Conservation (phyloP, 2,329 filamentous ascomycete species). For the Botrytis fragariae region DNA sequence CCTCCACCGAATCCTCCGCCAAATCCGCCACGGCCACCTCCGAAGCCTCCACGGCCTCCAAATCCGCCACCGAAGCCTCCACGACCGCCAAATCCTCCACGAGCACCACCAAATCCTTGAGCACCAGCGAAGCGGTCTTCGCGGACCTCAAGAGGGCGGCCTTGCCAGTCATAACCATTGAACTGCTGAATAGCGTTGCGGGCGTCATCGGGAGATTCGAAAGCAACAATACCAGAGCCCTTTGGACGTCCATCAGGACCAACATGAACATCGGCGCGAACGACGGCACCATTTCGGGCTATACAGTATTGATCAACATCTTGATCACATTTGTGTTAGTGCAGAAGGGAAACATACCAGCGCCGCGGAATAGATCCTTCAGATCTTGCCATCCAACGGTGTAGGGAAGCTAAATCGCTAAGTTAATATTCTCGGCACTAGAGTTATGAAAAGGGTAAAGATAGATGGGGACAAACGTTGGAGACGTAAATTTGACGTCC, state of each 20-base stretch:
- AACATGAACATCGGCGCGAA: conserved; percentile 92
- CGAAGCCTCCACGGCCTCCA: conserved; percentile 56
- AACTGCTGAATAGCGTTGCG: conserved; percentile 96
- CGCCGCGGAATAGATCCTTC: conserved; percentile 97
- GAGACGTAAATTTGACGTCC: conserved; percentile 94
- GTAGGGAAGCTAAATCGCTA: conserved; percentile 74
- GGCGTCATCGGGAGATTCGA: conserved; percentile 91
- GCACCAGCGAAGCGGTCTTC: conserved; percentile 87
- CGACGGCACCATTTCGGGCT: conserved; percentile 71
- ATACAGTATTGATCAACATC: conserved; percentile 31
- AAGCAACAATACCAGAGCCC: conserved; percentile 94
- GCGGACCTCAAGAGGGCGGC: conserved; percentile 86
- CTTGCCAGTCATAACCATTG: conserved; percentile 99
- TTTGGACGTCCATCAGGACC: conserved; percentile 91
- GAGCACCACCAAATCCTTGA: conserved; percentile 45
- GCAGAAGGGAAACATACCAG: conserved; percentile 63
- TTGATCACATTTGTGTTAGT: conserved; percentile 32
- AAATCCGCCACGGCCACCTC: conserved; percentile 58
- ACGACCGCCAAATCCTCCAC: conserved; percentile 45
- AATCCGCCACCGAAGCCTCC: conserved; percentile 52
- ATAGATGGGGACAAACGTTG: conserved; percentile 74
- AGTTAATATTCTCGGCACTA: conserved; percentile 41
- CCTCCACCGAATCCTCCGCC: conserved; percentile 45
- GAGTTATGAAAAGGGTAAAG: conserved; percentile 31
- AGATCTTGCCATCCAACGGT: conserved; percentile 98